These are phyloP conservation scores for Xylaria sp. DNA, from an alignment of 2,329 filamentous ascomycete species.

Conservation along the genomic window DNA sequence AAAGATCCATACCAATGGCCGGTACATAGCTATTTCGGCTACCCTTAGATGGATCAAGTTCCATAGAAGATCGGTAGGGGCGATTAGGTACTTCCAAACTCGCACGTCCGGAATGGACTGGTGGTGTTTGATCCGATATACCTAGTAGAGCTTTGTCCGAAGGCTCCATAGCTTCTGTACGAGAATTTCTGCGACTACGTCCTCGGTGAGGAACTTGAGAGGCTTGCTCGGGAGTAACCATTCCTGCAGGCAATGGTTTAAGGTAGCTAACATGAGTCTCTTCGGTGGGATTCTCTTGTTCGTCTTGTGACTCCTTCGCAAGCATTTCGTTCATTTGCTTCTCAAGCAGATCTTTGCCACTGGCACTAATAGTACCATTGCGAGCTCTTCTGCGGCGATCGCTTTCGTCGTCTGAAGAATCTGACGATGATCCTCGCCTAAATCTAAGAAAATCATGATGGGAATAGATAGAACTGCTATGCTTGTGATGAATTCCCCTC, in stretches of 20 bases:
- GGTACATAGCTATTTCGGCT: constrained; percentile 64
- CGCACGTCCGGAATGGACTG: constrained; percentile 51
- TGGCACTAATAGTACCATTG: constrained; percentile 61
- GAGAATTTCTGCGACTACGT: constrained; percentile 39
- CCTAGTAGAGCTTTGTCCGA: constrained; percentile 37
- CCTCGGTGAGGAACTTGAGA: constrained; percentile 32
- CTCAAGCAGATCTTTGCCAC: constrained; percentile 65
- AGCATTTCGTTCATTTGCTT: constrained; percentile 72
- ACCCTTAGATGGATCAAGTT: constrained; percentile 58
- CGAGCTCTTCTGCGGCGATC: constrained; percentile 57
- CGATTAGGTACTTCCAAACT: constrained; percentile 63
- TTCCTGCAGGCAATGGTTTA: constrained; percentile 49
- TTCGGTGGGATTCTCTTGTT: constrained; percentile 50
- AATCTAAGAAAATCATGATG: constrained; percentile 65
- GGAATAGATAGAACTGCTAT: constrained; percentile 60
- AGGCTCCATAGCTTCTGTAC: constrained; percentile 39
- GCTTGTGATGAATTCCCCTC: constrained; percentile 65
- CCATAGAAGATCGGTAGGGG: constrained; percentile 55
- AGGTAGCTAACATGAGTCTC: constrained; percentile 51
- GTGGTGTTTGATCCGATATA: constrained; percentile 44
- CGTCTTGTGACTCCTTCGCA: constrained; percentile 62
- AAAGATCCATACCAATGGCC: constrained; percentile 71
- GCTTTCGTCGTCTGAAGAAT: constrained; percentile 69
- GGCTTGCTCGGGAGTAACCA: constrained; percentile 47
- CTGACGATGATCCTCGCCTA: constrained; percentile 67